Conservation (phyloP, 106 monocot species). For the Dendrobium nobile region DNA sequence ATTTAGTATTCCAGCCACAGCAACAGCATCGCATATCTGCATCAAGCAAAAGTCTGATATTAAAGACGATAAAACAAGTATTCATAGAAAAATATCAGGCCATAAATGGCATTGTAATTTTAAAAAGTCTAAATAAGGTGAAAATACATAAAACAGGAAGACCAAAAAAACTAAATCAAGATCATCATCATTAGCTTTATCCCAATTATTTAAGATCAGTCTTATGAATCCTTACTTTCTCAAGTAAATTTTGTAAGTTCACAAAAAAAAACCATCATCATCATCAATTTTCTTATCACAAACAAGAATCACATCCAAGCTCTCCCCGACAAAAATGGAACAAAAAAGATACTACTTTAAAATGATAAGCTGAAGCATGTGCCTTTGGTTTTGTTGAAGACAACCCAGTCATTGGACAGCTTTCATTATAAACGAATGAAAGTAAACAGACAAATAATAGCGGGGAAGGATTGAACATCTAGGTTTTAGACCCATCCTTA, state of each 20-base stretch:
- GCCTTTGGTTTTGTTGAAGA: neutral
- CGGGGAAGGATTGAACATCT: neutral
- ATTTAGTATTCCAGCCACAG: slow-evolving; percentile 85
- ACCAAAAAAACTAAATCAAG: neutral
- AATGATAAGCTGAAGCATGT: neutral
- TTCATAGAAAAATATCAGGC: neutral
- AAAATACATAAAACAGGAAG: neutral
- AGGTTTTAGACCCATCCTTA: neutral
- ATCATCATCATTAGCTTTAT: no score
- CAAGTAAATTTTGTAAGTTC: no score
- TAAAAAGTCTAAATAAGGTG: neutral
- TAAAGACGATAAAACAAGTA: neutral
- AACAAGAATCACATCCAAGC: neutral
- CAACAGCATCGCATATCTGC: slow-evolving; percentile 99
- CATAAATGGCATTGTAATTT: neutral
- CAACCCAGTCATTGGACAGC: neutral
- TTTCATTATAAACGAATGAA: neutral
- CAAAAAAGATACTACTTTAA: neutral
- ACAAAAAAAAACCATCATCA: no score
- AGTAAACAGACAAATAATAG: neutral
- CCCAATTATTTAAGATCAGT: no score
- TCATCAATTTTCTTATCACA: neutral
- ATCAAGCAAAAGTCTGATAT: slow-evolving; percentile 7
- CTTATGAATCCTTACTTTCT: no score
- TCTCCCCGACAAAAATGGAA: neutral